These are phyloP conservation scores for Talaromyces trachyspermus DNA, from an alignment of 495 filamentous ascomycete genomes.

Conservation along the genomic window DNA sequence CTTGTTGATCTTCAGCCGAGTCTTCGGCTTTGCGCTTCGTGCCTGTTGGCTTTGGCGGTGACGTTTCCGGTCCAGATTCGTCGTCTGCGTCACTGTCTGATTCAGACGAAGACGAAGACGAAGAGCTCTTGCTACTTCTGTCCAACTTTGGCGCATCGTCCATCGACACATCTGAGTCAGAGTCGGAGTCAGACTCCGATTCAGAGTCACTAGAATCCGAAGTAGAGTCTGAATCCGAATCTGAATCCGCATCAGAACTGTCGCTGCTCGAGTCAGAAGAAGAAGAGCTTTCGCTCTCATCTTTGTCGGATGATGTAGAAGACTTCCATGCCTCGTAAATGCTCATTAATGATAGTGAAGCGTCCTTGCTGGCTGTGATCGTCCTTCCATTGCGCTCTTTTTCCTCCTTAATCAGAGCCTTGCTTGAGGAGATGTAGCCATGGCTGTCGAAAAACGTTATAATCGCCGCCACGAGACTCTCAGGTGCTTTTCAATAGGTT, in stretches of 20 bases:
- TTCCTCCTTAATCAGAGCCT: slow-evolving; percentile 52
- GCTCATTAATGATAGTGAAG: slow-evolving; percentile 32
- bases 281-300: slow-evolving; percentile 28
- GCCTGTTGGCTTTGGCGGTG: slow-evolving; percentile 30
- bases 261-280: not conserved
- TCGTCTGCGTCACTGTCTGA: slow-evolving; percentile 59
- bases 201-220: not conserved
- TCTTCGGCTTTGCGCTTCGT: slow-evolving; percentile 58
- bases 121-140: slow-evolving; percentile 23
- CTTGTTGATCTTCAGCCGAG: slow-evolving; percentile 27
- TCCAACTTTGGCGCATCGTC: slow-evolving; percentile 37
- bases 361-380: slow-evolving; percentile 10
- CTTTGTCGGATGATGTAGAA: slow-evolving; percentile 19
- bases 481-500: slow-evolving; percentile 29
- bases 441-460: slow-evolving; percentile 58
- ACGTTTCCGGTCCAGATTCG: slow-evolving; percentile 41
- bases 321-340: slow-evolving; percentile 42
- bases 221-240: not conserved
- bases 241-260: not conserved
- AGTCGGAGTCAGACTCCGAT: slow-evolving; percentile 13
- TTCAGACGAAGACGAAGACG: slow-evolving; percentile 40
- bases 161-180: slow-evolving; percentile 53
- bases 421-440: slow-evolving; percentile 51
- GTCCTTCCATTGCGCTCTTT: slow-evolving; percentile 31
- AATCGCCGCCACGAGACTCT: slow-evolving; percentile 58